Evolutionary conservation across 1,284 basidiomycete species (phyloP).

Genomic region (Tetrapyrgos nigripes): DNA sequence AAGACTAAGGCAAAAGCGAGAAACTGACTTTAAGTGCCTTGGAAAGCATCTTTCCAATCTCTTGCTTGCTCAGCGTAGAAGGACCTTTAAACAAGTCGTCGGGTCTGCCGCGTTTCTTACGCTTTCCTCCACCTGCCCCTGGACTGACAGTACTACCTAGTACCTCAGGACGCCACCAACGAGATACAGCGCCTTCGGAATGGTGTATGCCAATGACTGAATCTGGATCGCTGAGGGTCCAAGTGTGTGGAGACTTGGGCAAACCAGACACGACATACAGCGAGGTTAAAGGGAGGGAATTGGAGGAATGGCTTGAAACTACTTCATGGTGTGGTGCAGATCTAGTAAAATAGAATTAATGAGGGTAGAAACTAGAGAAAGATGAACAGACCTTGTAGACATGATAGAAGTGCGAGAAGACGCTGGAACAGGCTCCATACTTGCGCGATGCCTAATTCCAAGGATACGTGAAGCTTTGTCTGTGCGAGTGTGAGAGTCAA

Average conservation of each 20-base stretch:
- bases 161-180: slow-evolving; percentile 96
- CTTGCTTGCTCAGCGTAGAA: slow-evolving; percentile 79
- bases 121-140: slow-evolving; percentile 72
- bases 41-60: slow-evolving; percentile 87
- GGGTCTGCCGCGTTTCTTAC: slow-evolving; percentile 67
- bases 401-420: slow-evolving; percentile 76
- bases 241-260: slow-evolving; percentile 87
- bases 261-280: slow-evolving; percentile 86
- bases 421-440: slow-evolving; percentile 84
- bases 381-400: slow-evolving; percentile 76
- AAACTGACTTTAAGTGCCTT: slow-evolving; percentile 84
- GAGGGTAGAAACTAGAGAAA: too few relatives aligned
- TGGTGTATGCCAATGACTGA: slow-evolving; percentile 86
- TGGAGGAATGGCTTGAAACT: slow-evolving; percentile 51
- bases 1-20: slow-evolving; percentile 2
- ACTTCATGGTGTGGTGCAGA: too few relatives aligned
- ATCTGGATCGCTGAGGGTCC: slow-evolving; percentile 93
- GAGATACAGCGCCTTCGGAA: slow-evolving; percentile 85
- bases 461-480: slow-evolving; percentile 78
- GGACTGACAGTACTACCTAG: slow-evolving; percentile 88
- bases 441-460: slow-evolving; percentile 71
- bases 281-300: slow-evolving; percentile 78
- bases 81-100: slow-evolving; percentile 72
- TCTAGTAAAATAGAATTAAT: too few relatives aligned
- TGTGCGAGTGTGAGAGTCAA: slow-evolving; percentile 27